Base-by-base conservation (phyloP, 1,284 basidiomycete genomes). In the Clitocybe nebularis region DNA sequence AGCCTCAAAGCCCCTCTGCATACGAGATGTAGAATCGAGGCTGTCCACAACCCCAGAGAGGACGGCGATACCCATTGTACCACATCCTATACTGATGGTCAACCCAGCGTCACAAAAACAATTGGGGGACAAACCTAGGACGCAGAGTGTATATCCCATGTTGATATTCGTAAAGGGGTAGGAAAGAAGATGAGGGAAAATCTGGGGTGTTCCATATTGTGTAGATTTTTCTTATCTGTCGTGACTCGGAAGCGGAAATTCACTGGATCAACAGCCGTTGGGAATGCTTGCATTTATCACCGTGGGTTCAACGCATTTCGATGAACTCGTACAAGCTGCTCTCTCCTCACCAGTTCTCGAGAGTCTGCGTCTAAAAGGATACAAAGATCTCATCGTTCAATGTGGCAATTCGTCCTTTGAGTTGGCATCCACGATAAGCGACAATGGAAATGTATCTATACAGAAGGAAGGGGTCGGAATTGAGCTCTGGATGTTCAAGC, bases 21-120 rank as follows among this genome's bases (percentile, higher is more conserved):
- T 55, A 53, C 69, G 71, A 5, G 60, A 56, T n/a, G 54, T 49
- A 5, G 72, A 63, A 48, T 84, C 72, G 36, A 90, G 74, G 60
- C 85, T 84, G 48, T 84, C 78, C 36, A 94, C 68, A 29, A 95
- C 83, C 41, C 93, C 96, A 21, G 94, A 96, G 36, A 96, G 79
- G 61, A 99, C 80, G 46, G 96, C 93, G 51, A 98, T 71, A 44
- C 96, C 96, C 96, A 99, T 99, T 5, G 96, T 99, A 45, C 96
- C 96, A 67, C 96, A 99, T 75, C 93, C 93, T 91, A 47, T 28
- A 49, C 8, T 41, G 47, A 47, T n/a, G n/a, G n/a, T n/a, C n/a
- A n/a, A n/a, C n/a, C n/a, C n/a, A n/a, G n/a, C n/a, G n/a, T n/a
- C n/a, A n/a, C n/a, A n/a, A n/a, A n/a, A n/a, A n/a, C n/a, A n/a